Percentiles rank a stretch among this genome's conserved stretches.
phyloP scores from a whole-genome alignment of 2,329 filamentous ascomycete genomes.

The Grosmannia clavigera region DNA sequence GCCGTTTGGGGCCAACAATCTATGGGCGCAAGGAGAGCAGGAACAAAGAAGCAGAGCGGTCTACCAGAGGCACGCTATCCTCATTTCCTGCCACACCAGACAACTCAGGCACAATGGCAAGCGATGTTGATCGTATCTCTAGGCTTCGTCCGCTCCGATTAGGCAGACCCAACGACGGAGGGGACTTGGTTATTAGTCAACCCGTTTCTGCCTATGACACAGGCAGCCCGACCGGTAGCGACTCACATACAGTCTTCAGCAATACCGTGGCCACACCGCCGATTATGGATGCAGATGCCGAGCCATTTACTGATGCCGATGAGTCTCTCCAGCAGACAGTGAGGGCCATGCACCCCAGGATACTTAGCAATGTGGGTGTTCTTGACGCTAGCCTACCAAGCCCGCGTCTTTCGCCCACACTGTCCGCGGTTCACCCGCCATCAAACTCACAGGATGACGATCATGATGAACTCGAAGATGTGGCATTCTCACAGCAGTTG shows the following conservation, averaged over 20 bases:
- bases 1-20: slow-evolving; percentile 20
- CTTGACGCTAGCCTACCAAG: slow-evolving; percentile 91
- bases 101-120: slow-evolving; percentile 31
- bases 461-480: slow-evolving; percentile 28
- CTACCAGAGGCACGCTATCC: slow-evolving; percentile 17
- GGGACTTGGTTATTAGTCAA: slow-evolving; percentile 30
- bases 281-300: slow-evolving; percentile 59
- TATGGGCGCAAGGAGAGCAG: neutral
- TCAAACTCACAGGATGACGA: slow-evolving; percentile 29
- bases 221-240: slow-evolving; percentile 40
- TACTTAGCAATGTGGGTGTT: slow-evolving; percentile 56
- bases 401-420: slow-evolving; percentile 83
- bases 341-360: slow-evolving; percentile 33
- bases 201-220: slow-evolving; percentile 30
- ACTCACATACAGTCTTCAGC: slow-evolving; percentile 47
- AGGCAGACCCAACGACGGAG: slow-evolving; percentile 30
- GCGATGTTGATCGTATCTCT: slow-evolving; percentile 21
- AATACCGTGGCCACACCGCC: slow-evolving; percentile 61
- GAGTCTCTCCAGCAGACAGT: slow-evolving; percentile 34
- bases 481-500: slow-evolving; percentile 19
- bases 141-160: slow-evolving; percentile 28
- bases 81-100: slow-evolving; percentile 44
- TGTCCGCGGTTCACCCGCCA: slow-evolving; percentile 53
- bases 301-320: slow-evolving; percentile 42
- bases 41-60: neutral